A percentile compares a stretch with the other conserved stretches of the same genome.
Evolutionary conservation across 495 filamentous ascomycete genomes (phyloP).

Genomic region (Aspergillus carlsbadensis): DNA sequence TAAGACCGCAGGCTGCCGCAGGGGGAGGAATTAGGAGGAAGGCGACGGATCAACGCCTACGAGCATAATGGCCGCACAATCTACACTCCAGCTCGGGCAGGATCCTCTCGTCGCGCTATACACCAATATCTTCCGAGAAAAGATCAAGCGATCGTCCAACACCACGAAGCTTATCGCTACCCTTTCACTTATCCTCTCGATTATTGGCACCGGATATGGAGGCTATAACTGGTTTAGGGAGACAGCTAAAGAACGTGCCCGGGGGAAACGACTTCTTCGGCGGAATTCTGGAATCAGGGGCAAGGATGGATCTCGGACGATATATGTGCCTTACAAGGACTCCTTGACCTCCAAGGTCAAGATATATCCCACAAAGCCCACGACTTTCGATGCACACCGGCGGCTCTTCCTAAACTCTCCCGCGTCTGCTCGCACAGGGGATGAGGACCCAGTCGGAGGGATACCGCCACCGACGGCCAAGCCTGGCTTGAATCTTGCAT

Average conservation of each 20-base stretch:
- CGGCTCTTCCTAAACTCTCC: constrained; percentile 91
- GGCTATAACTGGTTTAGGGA: constrained; percentile 69
- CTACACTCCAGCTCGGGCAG: constrained; percentile 69
- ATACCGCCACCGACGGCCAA: constrained; percentile 88
- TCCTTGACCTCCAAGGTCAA: constrained; percentile 81
- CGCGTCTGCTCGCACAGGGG: constrained; percentile 68
- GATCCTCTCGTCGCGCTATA: constrained; percentile 71
- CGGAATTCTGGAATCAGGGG: constrained; percentile 89
- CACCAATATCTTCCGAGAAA: constrained; percentile 56
- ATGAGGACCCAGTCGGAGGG: constrained; percentile 58
- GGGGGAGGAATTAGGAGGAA: constrained; percentile 9
- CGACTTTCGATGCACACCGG: constrained; percentile 94
- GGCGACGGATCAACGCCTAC: neutral
- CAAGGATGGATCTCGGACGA: constrained; percentile 90
- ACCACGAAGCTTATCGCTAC: constrained; percentile 71
- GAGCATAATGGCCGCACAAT: constrained; percentile 76
- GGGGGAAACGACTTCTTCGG: constrained; percentile 74
- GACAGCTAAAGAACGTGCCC: constrained; percentile 71
- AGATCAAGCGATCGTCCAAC: constrained; percentile 60
- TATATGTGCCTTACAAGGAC: constrained; percentile 89
- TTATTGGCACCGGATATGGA: constrained; percentile 74
- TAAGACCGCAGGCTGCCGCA: constrained; percentile 19
- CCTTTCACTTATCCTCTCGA: constrained; percentile 68
- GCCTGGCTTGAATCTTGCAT: constrained; percentile 93
- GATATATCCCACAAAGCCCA: constrained; percentile 87